phyloP scores from a whole-genome alignment of 176 grass and related monocot genomes.

The Rhynchospora breviuscula region DNA sequence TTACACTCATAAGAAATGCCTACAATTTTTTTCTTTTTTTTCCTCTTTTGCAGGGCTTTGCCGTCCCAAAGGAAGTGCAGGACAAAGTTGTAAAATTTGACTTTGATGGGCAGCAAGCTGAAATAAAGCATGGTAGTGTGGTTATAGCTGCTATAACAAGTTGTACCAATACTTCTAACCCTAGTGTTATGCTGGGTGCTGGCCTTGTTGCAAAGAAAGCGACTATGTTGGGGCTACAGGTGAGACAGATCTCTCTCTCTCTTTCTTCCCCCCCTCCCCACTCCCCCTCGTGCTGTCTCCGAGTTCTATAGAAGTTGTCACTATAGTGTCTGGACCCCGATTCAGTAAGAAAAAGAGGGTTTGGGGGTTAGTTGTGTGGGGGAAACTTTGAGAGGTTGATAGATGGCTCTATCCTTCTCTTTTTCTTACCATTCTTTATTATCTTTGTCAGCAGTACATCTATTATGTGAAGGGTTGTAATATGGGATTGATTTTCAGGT shows the following conservation, averaged over 20 bases:
- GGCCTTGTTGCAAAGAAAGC: conserved; percentile 92
- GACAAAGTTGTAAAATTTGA: conserved; percentile 73
- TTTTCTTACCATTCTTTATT: conserved; percentile 12
- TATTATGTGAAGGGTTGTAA: not conserved
- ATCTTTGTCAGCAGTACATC: not conserved
- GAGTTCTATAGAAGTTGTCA: not conserved
- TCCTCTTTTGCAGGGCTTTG: conserved; percentile 54
- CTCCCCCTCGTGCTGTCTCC: not conserved
- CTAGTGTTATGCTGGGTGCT: conserved; percentile 94
- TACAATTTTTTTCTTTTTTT: not conserved
- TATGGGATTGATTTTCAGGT: conserved; percentile 43
- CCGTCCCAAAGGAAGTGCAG: conserved; percentile 64
- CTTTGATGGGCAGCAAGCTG: conserved; percentile 67
- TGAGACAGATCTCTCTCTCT: conserved; percentile 19
- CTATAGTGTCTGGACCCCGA: not conserved
- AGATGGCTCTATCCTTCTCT: conserved; percentile 10
- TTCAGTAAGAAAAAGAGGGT: not conserved
- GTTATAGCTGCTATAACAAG: conserved; percentile 96
- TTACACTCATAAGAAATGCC: not conserved
- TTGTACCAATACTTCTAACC: conserved; percentile 96
- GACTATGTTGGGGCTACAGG: conserved; percentile 66
- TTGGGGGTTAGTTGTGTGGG: no score
- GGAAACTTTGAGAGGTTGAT: not conserved
- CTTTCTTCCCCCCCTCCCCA: not conserved
- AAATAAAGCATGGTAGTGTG: conserved; percentile 82